A percentile compares a stretch with the other conserved stretches of the same genome.
Evolutionary conservation across 805 yeast species (phyloP).

Genomic region (Candida pini): DNA sequence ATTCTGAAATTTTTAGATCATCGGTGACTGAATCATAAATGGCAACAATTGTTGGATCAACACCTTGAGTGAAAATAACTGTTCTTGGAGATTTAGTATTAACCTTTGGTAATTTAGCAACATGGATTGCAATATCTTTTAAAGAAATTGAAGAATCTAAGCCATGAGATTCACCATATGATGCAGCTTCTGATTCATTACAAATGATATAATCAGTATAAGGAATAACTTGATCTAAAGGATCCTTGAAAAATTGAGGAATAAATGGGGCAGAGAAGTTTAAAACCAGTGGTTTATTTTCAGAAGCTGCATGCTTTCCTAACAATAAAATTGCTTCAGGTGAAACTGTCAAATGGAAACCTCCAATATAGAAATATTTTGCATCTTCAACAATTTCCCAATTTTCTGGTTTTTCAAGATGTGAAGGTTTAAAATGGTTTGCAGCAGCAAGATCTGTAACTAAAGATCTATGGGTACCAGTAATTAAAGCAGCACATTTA

Average conservation of each 20-base stretch:
- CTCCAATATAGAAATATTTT: constrained; percentile 86
- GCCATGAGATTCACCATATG: constrained; percentile 84
- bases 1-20: constrained; percentile 42
- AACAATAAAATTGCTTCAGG: constrained; percentile 87
- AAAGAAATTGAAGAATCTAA: constrained; percentile 57
- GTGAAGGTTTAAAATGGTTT: constrained; percentile 88
- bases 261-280: constrained; percentile 97
- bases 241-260: constrained; percentile 91
- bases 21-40: constrained; percentile 45
- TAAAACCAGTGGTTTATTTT: constrained; percentile 48
- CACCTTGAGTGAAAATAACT: constrained; percentile 93
- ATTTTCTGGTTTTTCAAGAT: constrained; percentile 82
- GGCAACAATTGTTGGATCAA: constrained; percentile 82
- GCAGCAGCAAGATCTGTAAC: constrained; percentile 98
- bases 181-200: constrained; percentile 95
- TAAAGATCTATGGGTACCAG: constrained; percentile 80
- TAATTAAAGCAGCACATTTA: constrained; percentile 93
- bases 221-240: constrained; percentile 71
- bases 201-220: constrained; percentile 91
- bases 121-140: constrained; percentile 70
- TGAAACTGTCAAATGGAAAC: constrained; percentile 98
- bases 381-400: constrained; percentile 83
- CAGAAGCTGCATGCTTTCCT: constrained; percentile 75
- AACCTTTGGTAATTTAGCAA: constrained; percentile 74
- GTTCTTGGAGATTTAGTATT: constrained; percentile 68